Conservation (phyloP, 2,329 filamentous ascomycete species). For the Falciphora oryzae region DNA sequence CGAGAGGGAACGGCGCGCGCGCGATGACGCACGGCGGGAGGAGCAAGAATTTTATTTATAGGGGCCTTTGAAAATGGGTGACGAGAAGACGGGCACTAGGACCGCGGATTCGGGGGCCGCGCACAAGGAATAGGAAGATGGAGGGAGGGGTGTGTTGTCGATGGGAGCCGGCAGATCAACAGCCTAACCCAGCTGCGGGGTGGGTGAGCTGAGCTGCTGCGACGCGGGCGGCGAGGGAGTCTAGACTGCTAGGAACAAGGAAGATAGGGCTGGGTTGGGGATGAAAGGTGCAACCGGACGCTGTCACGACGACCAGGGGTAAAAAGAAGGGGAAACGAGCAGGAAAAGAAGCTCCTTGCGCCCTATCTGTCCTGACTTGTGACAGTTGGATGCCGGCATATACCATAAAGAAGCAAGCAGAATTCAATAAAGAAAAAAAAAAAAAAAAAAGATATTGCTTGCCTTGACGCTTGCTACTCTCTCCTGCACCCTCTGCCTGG, state of each 20-base stretch:
- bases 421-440: neutral
- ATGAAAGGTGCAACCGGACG: neutral
- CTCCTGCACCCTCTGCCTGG: neutral
- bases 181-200: neutral
- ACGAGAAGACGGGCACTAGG: neutral
- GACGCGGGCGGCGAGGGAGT: too few relatives aligned
- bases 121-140: neutral
- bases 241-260: too few relatives aligned
- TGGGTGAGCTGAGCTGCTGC: too few relatives aligned
- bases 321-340: neutral
- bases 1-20: slow-evolving; percentile 6
- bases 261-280: neutral
- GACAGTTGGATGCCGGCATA: neutral
- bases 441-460: neutral
- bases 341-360: neutral
- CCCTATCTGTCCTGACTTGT: neutral
- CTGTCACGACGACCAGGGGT: neutral
- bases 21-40: slow-evolving; percentile 10
- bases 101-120: neutral
- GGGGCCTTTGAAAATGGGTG: neutral
- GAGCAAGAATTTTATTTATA: slow-evolving; percentile 8
- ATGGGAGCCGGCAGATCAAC: neutral
- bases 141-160: neutral
- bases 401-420: neutral
- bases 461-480: neutral